A percentile compares a stretch with the other conserved stretches of the same genome.
These are phyloP conservation scores for Zanthoxylum bungeanum DNA, from an alignment of 345 rosid species.

Conservation along the genomic window DNA sequence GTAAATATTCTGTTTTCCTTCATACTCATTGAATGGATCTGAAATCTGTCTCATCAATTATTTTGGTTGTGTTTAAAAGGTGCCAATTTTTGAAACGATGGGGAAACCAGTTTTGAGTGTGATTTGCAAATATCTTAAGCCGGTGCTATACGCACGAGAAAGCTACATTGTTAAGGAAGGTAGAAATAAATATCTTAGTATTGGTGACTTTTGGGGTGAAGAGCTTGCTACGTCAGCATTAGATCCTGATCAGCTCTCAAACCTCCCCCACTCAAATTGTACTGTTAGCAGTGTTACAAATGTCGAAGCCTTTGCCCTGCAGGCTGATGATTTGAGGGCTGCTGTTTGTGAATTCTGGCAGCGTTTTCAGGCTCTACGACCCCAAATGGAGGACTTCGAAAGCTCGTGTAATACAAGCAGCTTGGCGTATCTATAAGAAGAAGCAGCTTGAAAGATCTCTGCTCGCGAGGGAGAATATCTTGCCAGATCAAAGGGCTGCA, in stretches of 20 bases:
- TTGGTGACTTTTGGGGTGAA: too few relatives aligned
- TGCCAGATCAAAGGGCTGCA: background rate
- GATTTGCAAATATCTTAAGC: too few relatives aligned
- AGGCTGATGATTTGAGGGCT: conserved; percentile 15
- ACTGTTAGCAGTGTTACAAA: background rate
- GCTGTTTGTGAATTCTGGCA: background rate
- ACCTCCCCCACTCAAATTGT: background rate
- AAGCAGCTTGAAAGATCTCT: background rate
- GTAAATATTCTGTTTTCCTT: too few relatives aligned
- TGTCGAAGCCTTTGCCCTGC: background rate
- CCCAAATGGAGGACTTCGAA: conserved; percentile 38
- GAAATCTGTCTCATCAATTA: too few relatives aligned
- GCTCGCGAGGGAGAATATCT: background rate
- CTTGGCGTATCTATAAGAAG: background rate
- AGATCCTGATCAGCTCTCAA: background rate
- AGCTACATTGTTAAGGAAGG: too few relatives aligned
- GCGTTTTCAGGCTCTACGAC: conserved; percentile 34
- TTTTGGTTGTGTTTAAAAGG: too few relatives aligned
- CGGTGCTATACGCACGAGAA: too few relatives aligned
- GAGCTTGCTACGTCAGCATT: background rate
- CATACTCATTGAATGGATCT: too few relatives aligned
- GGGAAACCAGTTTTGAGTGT: too few relatives aligned
- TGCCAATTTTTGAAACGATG: too few relatives aligned
- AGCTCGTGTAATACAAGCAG: background rate
- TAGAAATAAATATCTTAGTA: background rate